Evolutionary conservation across 768 basidiomycete genomes (phyloP).

Genomic region (Daedaleopsis sinensis): DNA sequence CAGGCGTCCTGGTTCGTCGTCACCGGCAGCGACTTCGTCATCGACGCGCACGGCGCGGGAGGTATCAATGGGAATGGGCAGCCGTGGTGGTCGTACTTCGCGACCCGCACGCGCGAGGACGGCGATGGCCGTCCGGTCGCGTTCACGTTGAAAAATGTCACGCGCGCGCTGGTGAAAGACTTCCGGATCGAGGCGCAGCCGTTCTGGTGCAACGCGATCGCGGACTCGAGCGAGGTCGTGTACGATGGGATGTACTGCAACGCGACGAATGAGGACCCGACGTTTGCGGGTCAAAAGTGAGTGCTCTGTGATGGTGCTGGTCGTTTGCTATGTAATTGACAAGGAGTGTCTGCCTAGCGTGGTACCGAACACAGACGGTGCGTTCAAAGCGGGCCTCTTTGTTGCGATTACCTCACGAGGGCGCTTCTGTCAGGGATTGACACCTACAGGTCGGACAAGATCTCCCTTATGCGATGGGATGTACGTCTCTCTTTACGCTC

Average conservation of each 20-base stretch:
- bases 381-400: background rate
- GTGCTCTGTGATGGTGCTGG: background rate
- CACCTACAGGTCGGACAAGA: constrained; percentile 52
- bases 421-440: constrained; percentile 44
- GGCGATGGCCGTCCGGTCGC: constrained; percentile 63
- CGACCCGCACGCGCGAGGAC: constrained; percentile 45
- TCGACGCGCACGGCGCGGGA: constrained; percentile 57
- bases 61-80: constrained; percentile 66
- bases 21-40: constrained; percentile 55
- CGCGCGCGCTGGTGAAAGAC: constrained; percentile 44
- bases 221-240: constrained; percentile 49
- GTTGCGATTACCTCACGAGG: background rate
- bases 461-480: constrained; percentile 60
- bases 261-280: constrained; percentile 57
- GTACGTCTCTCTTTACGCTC: constrained; percentile 16
- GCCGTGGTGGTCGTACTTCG: constrained; percentile 60
- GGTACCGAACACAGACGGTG: constrained; percentile 65
- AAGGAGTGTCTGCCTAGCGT: constrained; percentile 35
- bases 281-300: constrained; percentile 52
- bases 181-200: constrained; percentile 59
- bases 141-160: constrained; percentile 51
- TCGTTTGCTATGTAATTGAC: constrained; percentile 13
- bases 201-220: constrained; percentile 64
- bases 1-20: constrained; percentile 70
- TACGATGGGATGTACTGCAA: constrained; percentile 65